Evolutionary conservation across 2,329 filamentous ascomycete genomes (phyloP).

Genomic region (Aspergillus japonicus): DNA sequence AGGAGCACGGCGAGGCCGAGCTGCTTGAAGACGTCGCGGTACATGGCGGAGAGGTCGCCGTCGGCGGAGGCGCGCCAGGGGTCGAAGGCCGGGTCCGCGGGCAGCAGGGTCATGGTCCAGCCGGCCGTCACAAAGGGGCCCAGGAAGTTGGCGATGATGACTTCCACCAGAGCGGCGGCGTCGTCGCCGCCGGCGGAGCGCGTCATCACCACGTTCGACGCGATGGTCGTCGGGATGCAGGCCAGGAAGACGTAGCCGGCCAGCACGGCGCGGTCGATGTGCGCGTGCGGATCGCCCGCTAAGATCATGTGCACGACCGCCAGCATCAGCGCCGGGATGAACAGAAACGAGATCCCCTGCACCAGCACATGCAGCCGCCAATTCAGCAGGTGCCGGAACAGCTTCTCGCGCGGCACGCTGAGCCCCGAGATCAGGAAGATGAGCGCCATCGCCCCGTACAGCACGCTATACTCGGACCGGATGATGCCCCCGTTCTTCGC

Average conservation of each 20-base stretch:
- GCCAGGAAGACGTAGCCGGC: conserved; percentile 66
- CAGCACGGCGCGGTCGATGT: conserved; percentile 63
- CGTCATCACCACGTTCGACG: conserved; percentile 74
- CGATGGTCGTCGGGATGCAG: conserved; percentile 71
- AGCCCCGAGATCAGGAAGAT: conserved; percentile 72
- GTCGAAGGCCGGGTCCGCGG: conserved; percentile 37
- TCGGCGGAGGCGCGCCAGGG: conserved; percentile 49
- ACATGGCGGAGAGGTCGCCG: conserved; percentile 60
- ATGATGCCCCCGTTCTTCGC: conserved; percentile 48
- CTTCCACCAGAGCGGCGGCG: conserved; percentile 65
- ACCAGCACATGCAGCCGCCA: conserved; percentile 68
- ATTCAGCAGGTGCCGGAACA: conserved; percentile 61
- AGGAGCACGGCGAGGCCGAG: conserved; percentile 66
- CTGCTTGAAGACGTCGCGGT: conserved; percentile 65
- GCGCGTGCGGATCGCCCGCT: conserved; percentile 43
- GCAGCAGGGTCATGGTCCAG: conserved; percentile 58
- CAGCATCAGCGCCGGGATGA: conserved; percentile 64
- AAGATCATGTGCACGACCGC: conserved; percentile 54
- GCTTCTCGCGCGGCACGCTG: conserved; percentile 63
- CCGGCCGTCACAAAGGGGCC: conserved; percentile 67
- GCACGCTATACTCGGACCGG: conserved; percentile 47
- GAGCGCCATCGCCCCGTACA: conserved; percentile 67
- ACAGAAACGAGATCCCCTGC: conserved; percentile 65
- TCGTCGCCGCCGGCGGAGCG: conserved; percentile 66
- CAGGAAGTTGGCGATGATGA: conserved; percentile 67